Evolutionary conservation across 1,284 basidiomycete species (phyloP).

Genomic region (Papiliotrema terrestris): DNA sequence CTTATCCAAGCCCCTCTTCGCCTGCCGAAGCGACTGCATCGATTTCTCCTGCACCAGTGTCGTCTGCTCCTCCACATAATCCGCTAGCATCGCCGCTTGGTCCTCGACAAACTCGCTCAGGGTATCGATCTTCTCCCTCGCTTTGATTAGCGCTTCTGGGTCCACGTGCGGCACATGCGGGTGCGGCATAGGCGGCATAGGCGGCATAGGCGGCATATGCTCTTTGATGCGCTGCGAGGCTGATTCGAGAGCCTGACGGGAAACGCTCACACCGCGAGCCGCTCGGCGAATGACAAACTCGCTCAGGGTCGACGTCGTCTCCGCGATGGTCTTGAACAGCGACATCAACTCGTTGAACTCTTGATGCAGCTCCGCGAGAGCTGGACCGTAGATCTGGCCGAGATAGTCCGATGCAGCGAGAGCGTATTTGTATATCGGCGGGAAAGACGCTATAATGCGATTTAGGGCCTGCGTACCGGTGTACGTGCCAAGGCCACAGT

Average conservation of each 20-base stretch:
- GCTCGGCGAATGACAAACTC: slow-evolving; percentile 8
- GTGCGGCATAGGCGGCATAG: background rate
- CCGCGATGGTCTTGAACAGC: background rate
- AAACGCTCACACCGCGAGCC: slow-evolving; percentile 2
- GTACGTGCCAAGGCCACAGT: background rate
- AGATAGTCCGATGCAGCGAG: background rate
- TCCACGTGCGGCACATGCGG: background rate
- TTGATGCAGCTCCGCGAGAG: slow-evolving; percentile 2
- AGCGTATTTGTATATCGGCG: background rate
- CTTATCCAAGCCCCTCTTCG: slow-evolving; percentile 23
- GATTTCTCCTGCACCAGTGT: slow-evolving; percentile 13
- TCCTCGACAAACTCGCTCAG: slow-evolving; percentile 18
- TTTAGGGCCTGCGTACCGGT: background rate
- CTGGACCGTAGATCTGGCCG: slow-evolving; percentile 1
- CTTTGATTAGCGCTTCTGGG: background rate
- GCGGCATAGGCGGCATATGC: background rate
- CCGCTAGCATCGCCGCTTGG: slow-evolving; percentile 10
- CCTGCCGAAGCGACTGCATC: slow-evolving; percentile 18
- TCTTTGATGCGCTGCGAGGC: background rate
- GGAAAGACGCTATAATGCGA: background rate
- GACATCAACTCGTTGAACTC: slow-evolving; percentile 1
- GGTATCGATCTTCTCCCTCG: slow-evolving; percentile 5
- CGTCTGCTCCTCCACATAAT: slow-evolving; percentile 19
- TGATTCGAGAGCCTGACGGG: background rate
- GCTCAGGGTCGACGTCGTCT: slow-evolving; percentile 3